Percentiles rank a stretch among this genome's conserved stretches.
These are phyloP conservation scores for Macrolepiota fuliginosa DNA, from an alignment of 768 basidiomycete genomes.

Conservation along the genomic window DNA sequence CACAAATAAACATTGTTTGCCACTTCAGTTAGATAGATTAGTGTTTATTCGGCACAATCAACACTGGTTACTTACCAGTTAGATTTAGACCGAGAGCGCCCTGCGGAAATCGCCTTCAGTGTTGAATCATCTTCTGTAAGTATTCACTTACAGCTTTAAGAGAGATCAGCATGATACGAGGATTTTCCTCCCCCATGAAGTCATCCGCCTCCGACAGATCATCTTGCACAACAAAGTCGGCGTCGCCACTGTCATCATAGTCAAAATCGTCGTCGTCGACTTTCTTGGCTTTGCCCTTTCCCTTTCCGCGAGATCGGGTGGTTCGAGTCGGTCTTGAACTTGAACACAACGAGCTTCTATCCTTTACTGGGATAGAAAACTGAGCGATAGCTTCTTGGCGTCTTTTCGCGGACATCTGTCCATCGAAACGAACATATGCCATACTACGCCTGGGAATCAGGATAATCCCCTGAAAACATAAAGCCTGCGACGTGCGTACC, in stretches of 20 bases:
- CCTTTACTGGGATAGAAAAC: slow-evolving; percentile 68
- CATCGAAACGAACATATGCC: slow-evolving; percentile 78
- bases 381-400: slow-evolving; percentile 74
- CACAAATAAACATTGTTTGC: slow-evolving; percentile 86
- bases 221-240: slow-evolving; percentile 31
- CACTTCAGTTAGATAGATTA: slow-evolving; percentile 29
- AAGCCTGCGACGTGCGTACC: slow-evolving; percentile 34
- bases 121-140: not conserved
- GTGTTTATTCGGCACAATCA: not conserved
- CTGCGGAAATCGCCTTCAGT: slow-evolving; percentile 21
- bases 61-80: slow-evolving; percentile 39
- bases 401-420: slow-evolving; percentile 77
- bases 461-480: not conserved
- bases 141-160: slow-evolving; percentile 58
- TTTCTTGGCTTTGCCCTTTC: slow-evolving; percentile 1
- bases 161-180: slow-evolving; percentile 83
- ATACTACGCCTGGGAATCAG: slow-evolving; percentile 43
- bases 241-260: slow-evolving; percentile 30
- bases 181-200: slow-evolving; percentile 39
- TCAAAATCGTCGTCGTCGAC: slow-evolving; percentile 19
- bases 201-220: slow-evolving; percentile 22
- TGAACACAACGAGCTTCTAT: slow-evolving; percentile 10
- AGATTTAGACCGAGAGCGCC: slow-evolving; percentile 87
- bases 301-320: not conserved
- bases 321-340: not conserved